These are phyloP conservation scores for Auxenochlorella protothecoides DNA, from an alignment of 139 green algal species.

Conservation along the genomic window DNA sequence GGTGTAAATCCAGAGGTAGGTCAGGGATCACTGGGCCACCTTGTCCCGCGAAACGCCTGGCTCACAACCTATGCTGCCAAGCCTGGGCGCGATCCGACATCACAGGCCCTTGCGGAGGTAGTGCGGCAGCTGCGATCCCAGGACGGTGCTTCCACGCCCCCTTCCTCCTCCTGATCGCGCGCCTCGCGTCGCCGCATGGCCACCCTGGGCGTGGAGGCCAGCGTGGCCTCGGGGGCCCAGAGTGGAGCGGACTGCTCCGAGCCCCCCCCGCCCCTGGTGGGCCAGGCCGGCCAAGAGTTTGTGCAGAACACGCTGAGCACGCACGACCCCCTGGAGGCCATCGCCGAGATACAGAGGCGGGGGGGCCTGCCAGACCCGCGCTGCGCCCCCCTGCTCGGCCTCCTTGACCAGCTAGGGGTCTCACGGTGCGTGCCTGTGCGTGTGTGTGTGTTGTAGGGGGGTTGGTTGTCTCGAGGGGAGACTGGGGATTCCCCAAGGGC, in stretches of 20 bases:
- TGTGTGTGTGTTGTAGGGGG: too few species aligned
- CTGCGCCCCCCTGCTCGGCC: conserved; percentile 53
- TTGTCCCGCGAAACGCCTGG: too few species aligned
- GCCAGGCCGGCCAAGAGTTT: conserved; percentile 22
- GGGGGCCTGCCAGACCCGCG: conserved; percentile 37
- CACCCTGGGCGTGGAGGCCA: neutral
- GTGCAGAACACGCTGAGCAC: conserved; percentile 30
- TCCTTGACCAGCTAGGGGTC: conserved; percentile 62
- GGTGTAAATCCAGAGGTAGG: conserved; percentile 67
- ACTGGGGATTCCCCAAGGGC: too few species aligned
- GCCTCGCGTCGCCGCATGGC: too few species aligned
- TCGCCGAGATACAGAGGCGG: conserved; percentile 34
- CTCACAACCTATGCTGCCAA: too few species aligned
- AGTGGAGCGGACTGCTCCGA: neutral
- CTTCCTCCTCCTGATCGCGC: neutral
- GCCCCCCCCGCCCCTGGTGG: conserved; percentile 8
- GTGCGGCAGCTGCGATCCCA: neutral
- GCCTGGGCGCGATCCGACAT: too few species aligned
- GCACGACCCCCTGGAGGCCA: conserved; percentile 27
- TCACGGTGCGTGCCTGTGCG: conserved; percentile 3
- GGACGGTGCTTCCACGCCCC: too few species aligned
- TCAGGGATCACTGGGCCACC: too few species aligned
- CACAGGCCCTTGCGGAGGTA: too few species aligned
- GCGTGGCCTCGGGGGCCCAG: neutral
- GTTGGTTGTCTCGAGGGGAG: too few species aligned